phyloP scores from a whole-genome alignment of 805 yeast genomes.

The Wickerhamiella allomyrinae region DNA sequence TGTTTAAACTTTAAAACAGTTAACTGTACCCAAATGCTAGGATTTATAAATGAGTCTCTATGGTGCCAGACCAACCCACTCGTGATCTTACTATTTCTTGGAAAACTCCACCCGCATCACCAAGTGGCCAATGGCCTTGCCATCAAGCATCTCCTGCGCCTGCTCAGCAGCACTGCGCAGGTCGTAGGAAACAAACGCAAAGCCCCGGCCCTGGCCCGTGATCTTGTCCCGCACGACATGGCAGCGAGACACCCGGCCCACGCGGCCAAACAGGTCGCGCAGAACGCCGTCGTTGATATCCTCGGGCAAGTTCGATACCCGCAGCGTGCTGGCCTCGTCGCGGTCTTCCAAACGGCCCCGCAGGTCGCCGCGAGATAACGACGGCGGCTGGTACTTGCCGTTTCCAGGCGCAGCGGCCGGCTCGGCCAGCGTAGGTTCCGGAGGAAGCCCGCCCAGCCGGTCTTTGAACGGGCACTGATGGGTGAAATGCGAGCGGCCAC shows the following conservation, averaged over 20 bases:
- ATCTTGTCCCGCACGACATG: constrained; percentile 80
- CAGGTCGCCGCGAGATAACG: constrained; percentile 33
- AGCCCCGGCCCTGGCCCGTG: constrained; percentile 88
- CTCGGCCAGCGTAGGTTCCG: constrained; percentile 25
- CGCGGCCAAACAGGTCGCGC: constrained; percentile 53
- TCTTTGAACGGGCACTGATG: constrained; percentile 92
- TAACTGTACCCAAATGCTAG: background rate
- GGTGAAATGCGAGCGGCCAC: constrained; percentile 91
- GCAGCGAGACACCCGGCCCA: constrained; percentile 57
- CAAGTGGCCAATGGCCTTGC: constrained; percentile 84
- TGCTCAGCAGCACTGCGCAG: constrained; percentile 48
- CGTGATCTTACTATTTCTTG: constrained; percentile 19
- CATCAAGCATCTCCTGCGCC: constrained; percentile 66
- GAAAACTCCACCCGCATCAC: constrained; percentile 40
- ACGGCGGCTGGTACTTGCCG: constrained; percentile 44
- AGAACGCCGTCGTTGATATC: constrained; percentile 70
- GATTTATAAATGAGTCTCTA: background rate
- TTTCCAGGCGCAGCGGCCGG: constrained; percentile 22
- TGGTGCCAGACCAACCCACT: no score
- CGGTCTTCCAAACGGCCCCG: constrained; percentile 33
- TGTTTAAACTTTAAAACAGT: no score
- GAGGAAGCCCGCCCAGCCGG: constrained; percentile 45
- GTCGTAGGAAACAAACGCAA: constrained; percentile 76
- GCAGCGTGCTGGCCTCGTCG: constrained; percentile 77
- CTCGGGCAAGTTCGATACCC: constrained; percentile 81